Evolutionary conservation across 2,329 filamentous ascomycete genomes (phyloP), one percentile per base, ranked within the genome.

Genomic region (Chalaropsis ovoidea): DNA sequence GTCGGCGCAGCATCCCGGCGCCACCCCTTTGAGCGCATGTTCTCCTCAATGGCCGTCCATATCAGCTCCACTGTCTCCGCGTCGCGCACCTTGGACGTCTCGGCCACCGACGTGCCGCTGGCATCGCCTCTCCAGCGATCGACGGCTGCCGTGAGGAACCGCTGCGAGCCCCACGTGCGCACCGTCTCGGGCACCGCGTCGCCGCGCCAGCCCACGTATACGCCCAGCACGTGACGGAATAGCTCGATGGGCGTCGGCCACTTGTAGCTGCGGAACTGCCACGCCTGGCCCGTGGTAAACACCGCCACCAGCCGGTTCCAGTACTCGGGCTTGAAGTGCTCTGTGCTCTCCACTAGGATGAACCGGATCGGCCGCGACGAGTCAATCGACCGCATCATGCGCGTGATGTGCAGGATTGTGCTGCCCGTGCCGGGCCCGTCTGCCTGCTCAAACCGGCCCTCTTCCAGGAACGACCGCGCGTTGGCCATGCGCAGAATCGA

Each of bases 231-330:
- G 72, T 96, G 89, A 70, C 86, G 85, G 78, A 99, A 99, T 62
- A 99, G 80, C 72, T 97, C 94, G 15, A 86, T 82, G 0, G 94
- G 89, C 65, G 88, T 87, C 70, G 87, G 87, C 90, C 94, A 99
- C 76, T 95, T 96, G 82, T 99, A 99, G 70, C 86, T 89, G 77
- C 96, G 96, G 78, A 99, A 99, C 77, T 99, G 94, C 94, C 94
- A 99, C 10, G 88, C 86, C 77, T 99, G 94, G 42, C 94, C 94
- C 0, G 94, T 99, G 0, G 94, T 99, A 77, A 99, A 97, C 66
- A 99, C 92, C 13, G 89, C 94, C 1, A 96, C 94, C 6, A 99
- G 88, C 63, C 92, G 86, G 72, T 87, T 87, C 94, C 94, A 99
- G 79, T 97, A 96, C 73, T 97, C 92, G 0, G 94, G 94, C 75